Evolutionary conservation across 257 asterid genomes (phyloP), one percentile per base, ranked within the genome.

Genomic region (Ocimum tenuiflorum): DNA sequence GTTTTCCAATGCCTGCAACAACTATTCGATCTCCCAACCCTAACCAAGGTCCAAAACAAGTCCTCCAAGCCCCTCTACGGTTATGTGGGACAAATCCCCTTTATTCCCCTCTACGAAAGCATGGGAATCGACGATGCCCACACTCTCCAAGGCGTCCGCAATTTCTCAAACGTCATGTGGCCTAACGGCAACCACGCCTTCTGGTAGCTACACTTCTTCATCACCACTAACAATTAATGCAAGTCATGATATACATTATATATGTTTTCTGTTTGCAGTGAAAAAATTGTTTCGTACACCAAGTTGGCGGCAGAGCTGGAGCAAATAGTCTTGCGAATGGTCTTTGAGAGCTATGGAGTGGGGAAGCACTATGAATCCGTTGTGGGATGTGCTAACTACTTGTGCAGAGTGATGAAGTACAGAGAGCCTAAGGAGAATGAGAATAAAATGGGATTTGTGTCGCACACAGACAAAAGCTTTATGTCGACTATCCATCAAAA

Each of bases 381-480:
- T 67, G 5, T 78, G 4, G 43, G 60, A 14, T 67, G 83, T 18
- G 79, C 73, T 0, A 80, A 73, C 62, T 88, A 84, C 63, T 77
- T 88, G 0, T 68, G 81, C 47, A 74, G 92, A 56, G 86, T 88
- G 11, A 86, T 84, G 87, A 86, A 79, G 71, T 88, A 88, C 35
- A 79, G 76, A 39, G 85, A 57, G 67, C 78, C 88, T 6, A 54
- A 67, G 68, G 20, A 1, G 6, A 5, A 49, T 41, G 95, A 89
- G 43, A 69, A 13, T 45, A 86, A 65, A 11, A 41, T 82, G 74
- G 96, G 88, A 3, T 78, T 85, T 41, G 90, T 84, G 19, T 50
- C 90, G 0, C 96, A 88, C 55, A 88, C 96, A 0, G 96, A 88
- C 73, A 88, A 88, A 75, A 80, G 88, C 7, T 88, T 88, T 19